A percentile compares a stretch with the other conserved stretches of the same genome.
Evolutionary conservation across 2,329 filamentous ascomycete genomes (phyloP).

Genomic region (Hymenoscyphus linearis): DNA sequence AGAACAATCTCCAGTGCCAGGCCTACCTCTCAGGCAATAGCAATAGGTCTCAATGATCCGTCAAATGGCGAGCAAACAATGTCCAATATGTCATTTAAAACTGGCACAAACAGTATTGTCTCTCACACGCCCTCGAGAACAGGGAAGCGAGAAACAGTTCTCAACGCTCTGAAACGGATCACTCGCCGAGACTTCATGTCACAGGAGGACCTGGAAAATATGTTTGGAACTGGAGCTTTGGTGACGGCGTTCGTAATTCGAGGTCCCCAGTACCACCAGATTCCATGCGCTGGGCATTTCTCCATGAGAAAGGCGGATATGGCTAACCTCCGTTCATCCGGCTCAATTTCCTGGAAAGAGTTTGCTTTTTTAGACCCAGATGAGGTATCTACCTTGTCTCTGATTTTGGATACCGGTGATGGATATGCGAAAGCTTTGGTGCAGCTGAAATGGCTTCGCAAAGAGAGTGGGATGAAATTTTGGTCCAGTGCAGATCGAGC

Average conservation of each 20-base stretch:
- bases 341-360: constrained; percentile 8
- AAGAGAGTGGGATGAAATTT: constrained; percentile 4
- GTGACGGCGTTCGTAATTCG: constrained; percentile 4
- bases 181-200: constrained; percentile 1
- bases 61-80: neutral
- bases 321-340: neutral
- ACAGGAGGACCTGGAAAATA: neutral
- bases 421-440: constrained; percentile 5
- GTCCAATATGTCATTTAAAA: neutral
- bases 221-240: neutral
- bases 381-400: constrained; percentile 2
- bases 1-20: neutral
- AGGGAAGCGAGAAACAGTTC: neutral
- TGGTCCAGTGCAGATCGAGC: constrained; percentile 3
- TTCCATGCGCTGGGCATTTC: constrained; percentile 3
- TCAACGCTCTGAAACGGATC: constrained; percentile 1
- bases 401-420: neutral
- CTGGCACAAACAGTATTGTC: neutral
- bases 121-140: neutral
- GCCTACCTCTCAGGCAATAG: neutral
- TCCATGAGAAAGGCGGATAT: constrained; percentile 2
- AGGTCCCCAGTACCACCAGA: constrained; percentile 3
- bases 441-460: constrained; percentile 7
- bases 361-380: constrained; percentile 4
- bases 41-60: neutral